Percentiles rank a stretch among this genome's conserved stretches.
Conservation (phyloP, 768 basidiomycete species). For the Tulasnella sp. region DNA sequence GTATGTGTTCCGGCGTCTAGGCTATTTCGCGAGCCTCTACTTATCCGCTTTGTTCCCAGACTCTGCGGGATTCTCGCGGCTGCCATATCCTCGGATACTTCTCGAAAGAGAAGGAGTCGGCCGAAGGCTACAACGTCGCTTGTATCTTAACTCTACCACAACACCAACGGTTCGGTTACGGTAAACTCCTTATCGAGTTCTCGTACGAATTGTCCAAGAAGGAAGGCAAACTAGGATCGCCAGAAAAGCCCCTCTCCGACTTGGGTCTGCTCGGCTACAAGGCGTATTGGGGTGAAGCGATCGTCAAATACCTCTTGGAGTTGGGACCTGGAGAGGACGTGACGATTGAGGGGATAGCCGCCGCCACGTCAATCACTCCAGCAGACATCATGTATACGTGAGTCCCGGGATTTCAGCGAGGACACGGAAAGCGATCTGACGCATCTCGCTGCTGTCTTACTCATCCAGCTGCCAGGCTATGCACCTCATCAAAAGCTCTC, state of each 20-base stretch:
- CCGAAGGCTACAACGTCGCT: constrained; percentile 97
- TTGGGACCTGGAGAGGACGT: constrained; percentile 69
- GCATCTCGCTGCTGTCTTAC: neutral
- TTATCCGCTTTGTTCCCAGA: constrained; percentile 43
- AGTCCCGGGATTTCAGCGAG: constrained; percentile 41
- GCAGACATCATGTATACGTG: constrained; percentile 98
- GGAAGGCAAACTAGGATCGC: constrained; percentile 91
- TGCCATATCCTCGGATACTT: constrained; percentile 98
- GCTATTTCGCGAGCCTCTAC: constrained; percentile 20
- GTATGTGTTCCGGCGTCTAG: constrained; percentile 43
- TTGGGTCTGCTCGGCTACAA: constrained; percentile 89
- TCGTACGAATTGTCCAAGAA: constrained; percentile 97
- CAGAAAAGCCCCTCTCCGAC: constrained; percentile 96
- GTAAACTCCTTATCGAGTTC: constrained; percentile 94
- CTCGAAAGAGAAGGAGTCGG: constrained; percentile 97
- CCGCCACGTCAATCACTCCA: constrained; percentile 91
- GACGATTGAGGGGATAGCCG: constrained; percentile 95
- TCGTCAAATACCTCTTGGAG: constrained; percentile 80
- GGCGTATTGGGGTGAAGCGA: constrained; percentile 96
- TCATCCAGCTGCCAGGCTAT: constrained; percentile 77
- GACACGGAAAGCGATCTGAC: neutral
- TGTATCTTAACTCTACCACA: constrained; percentile 99
- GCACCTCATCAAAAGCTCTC: constrained; percentile 93
- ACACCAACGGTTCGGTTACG: constrained; percentile 94
- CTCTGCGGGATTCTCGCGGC: constrained; percentile 79